A percentile compares a stretch with the other conserved stretches of the same genome.
Conservation (phyloP, 2,329 filamentous ascomycete species). For the Colletotrichum siamense region DNA sequence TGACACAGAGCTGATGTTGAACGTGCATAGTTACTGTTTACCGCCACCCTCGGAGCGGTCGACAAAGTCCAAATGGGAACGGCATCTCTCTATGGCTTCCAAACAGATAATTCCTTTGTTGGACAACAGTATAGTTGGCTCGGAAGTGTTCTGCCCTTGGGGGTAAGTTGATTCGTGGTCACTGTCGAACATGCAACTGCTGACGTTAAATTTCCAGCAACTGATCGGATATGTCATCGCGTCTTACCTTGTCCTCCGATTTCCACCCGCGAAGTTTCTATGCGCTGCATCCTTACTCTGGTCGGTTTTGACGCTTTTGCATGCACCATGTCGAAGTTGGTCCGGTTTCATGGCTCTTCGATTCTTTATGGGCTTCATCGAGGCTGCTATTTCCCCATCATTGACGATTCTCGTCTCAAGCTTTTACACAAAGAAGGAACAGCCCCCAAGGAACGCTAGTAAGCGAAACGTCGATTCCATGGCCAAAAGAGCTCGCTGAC, state of each 20-base stretch:
- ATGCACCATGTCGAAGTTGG: not conserved
- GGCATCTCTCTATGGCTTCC: conserved; percentile 29
- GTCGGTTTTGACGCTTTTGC: not conserved
- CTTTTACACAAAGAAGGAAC: not conserved
- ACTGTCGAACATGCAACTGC: accelerated
- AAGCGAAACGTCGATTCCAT: accelerated
- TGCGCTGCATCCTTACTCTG: not conserved
- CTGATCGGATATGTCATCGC: not conserved
- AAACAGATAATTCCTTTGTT: conserved; percentile 19
- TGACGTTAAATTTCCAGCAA: no score
- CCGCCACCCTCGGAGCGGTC: conserved; percentile 15
- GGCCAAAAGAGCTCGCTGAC: not conserved
- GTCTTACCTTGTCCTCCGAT: not conserved
- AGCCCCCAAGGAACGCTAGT: not conserved
- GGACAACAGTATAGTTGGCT: conserved; percentile 1
- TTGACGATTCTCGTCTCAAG: not conserved
- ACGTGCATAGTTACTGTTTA: not conserved
- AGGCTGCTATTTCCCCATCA: not conserved
- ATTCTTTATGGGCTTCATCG: not conserved
- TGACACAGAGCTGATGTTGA: no score
- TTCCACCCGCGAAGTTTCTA: not conserved
- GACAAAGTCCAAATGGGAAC: conserved; percentile 36
- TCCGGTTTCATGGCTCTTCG: not conserved
- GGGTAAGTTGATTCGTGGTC: not conserved
- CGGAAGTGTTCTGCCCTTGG: not conserved